Evolutionary conservation across 805 yeast species (phyloP).

Genomic region (Metschnikowia reukaufii): DNA sequence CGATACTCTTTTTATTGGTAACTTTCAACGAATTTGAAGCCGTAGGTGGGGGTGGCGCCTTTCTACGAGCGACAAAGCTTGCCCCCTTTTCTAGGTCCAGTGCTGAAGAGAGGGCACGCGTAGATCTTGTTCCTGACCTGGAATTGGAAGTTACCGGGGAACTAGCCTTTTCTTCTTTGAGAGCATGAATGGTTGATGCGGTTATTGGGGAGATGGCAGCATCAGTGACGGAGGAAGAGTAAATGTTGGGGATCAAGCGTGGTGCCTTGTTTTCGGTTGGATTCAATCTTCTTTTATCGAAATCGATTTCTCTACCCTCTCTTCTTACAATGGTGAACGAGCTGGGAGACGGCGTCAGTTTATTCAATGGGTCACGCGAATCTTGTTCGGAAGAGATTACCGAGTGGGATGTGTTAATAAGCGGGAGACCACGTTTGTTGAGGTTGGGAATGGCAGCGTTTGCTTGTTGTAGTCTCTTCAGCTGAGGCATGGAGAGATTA

Average conservation of each 20-base stretch:
- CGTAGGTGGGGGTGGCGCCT: conserved; percentile 69
- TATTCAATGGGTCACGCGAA: not conserved
- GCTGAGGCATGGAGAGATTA: conserved; percentile 19
- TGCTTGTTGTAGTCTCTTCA: conserved; percentile 12
- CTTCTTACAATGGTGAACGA: conserved; percentile 64
- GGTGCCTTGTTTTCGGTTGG: conserved; percentile 58
- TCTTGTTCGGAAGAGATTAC: not conserved
- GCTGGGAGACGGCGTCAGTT: not conserved
- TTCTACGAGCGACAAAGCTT: conserved; percentile 63
- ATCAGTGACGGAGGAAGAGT: conserved; percentile 20
- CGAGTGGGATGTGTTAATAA: conserved; percentile 23
- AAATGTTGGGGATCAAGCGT: conserved; percentile 25
- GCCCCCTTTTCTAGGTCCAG: conserved; percentile 16
- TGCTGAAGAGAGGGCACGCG: conserved; percentile 9
- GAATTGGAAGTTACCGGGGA: not conserved
- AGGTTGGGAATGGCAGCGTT: conserved; percentile 2
- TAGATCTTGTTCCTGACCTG: conserved; percentile 1
- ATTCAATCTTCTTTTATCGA: conserved; percentile 73
- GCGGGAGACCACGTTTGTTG: conserved; percentile 10
- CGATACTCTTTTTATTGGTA: conserved; percentile 16
- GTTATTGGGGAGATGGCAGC: conserved; percentile 33
- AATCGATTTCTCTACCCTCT: conserved; percentile 72
- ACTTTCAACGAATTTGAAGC: conserved; percentile 17
- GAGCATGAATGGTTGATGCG: conserved; percentile 34
- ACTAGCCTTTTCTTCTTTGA: conserved; percentile 22